Conservation (phyloP, 108 stramenopile species). For the Skeletonema marinoi region DNA sequence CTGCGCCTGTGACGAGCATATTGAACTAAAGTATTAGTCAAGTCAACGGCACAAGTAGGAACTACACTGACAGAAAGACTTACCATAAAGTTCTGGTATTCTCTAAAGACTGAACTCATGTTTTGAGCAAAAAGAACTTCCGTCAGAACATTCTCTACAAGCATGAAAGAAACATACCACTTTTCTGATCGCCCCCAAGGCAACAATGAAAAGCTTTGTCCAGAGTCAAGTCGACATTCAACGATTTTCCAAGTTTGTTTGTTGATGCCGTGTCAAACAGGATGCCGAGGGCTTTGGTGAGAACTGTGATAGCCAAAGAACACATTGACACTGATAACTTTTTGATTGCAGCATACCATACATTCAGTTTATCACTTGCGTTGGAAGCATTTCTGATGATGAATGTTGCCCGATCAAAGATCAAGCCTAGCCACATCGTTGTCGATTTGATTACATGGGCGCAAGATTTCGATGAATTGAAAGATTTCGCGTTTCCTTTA, state of each 20-base stretch:
- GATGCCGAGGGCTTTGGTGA: constrained; percentile 18
- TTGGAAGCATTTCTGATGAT: constrained; percentile 2
- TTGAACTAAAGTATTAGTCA: neutral
- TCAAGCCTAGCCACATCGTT: constrained; percentile 20
- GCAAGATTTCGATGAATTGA: constrained; percentile 22
- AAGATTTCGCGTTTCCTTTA: neutral
- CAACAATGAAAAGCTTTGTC: constrained; percentile 29
- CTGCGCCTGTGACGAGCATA: neutral
- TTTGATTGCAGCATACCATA: constrained; percentile 6
- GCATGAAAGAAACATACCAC: constrained; percentile 6
- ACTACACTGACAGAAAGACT: neutral
- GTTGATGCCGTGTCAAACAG: constrained; percentile 13
- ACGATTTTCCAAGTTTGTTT: constrained; percentile 3
- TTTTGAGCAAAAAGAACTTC: neutral
- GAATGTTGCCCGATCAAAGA: constrained; percentile 20
- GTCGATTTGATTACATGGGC: constrained; percentile 23
- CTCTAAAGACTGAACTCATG: constrained; percentile 1
- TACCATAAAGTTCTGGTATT: constrained; percentile 30
- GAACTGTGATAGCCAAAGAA: constrained; percentile 20
- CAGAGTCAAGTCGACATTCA: constrained; percentile 7
- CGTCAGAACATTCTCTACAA: constrained; percentile 1
- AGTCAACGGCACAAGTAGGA: neutral
- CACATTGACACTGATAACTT: constrained; percentile 10
- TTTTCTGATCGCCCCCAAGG: constrained; percentile 24
- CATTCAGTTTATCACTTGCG: neutral